Evolutionary conservation across 2,329 filamentous ascomycete genomes (phyloP).

Genomic region (Penicillium sp.): DNA sequence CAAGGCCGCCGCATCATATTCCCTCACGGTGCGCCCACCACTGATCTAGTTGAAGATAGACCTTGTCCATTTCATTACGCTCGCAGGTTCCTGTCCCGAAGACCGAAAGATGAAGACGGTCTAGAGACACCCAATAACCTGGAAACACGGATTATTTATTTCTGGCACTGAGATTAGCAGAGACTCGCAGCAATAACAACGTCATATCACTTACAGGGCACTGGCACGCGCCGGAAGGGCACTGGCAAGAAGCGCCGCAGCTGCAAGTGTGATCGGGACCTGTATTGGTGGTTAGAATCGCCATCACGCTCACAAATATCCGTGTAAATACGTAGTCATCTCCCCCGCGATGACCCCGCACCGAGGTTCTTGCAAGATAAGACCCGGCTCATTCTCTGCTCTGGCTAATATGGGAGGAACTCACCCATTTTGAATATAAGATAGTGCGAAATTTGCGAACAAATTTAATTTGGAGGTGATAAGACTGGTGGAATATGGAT

Average conservation of each 20-base stretch:
- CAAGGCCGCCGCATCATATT: background rate
- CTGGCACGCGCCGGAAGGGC: conserved; percentile 42
- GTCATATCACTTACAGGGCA: conserved; percentile 37
- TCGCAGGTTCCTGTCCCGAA: background rate
- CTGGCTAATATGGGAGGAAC: conserved; percentile 1
- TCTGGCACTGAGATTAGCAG: conserved; percentile 16
- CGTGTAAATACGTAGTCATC: conserved; percentile 2
- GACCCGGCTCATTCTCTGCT: background rate
- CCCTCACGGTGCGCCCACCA: background rate
- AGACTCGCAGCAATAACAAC: background rate
- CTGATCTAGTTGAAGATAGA: background rate
- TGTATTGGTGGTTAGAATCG: conserved; percentile 16
- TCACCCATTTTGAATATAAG: conserved; percentile 26
- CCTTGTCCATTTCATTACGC: background rate
- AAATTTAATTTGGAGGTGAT: conserved; percentile 1
- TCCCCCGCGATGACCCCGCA: conserved; percentile 24
- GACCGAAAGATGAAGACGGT: no score
- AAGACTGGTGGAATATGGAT: background rate
- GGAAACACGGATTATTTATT: conserved; percentile 12
- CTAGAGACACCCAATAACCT: background rate
- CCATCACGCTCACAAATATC: background rate
- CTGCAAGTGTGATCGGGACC: conserved; percentile 40
- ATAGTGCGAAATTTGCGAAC: conserved; percentile 3
- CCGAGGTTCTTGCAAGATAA: background rate
- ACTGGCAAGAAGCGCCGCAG: conserved; percentile 44